These are phyloP conservation scores for Yamagishiella unicocca DNA, from an alignment of 139 green algal species.

Conservation along the genomic window DNA sequence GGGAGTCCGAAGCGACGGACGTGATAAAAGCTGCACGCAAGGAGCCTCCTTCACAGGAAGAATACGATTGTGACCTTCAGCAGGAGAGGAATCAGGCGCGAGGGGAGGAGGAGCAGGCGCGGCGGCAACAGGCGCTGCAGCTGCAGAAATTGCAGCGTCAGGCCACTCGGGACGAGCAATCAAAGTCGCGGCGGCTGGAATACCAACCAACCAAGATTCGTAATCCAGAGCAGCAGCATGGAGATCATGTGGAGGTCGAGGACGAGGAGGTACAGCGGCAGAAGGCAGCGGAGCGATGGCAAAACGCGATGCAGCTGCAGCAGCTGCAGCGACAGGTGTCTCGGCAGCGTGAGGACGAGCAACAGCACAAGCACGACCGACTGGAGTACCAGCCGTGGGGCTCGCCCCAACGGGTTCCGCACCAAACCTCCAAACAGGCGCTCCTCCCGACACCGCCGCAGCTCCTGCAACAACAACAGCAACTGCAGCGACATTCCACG, in stretches of 20 bases:
- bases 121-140: background rate
- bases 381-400: background rate
- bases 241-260: background rate
- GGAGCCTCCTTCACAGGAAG: background rate
- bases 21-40: background rate
- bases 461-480: background rate
- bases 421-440: background rate
- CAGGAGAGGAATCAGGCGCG: background rate
- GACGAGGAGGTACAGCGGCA: background rate
- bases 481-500: background rate
- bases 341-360: background rate
- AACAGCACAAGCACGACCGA: background rate
- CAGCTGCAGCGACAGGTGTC: background rate
- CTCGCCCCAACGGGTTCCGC: background rate
- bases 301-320: background rate
- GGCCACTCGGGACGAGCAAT: background rate
- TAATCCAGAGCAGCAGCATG: too few relatives aligned
- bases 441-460: background rate
- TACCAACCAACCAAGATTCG: too few relatives aligned
- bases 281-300: background rate
- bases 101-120: background rate
- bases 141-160: background rate
- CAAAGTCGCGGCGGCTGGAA: background rate
- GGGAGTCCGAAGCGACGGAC: background rate
- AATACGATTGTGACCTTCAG: too few relatives aligned